Evolutionary conservation across 2,329 filamentous ascomycete species (phyloP).

Genomic region (Colletotrichum navitas): DNA sequence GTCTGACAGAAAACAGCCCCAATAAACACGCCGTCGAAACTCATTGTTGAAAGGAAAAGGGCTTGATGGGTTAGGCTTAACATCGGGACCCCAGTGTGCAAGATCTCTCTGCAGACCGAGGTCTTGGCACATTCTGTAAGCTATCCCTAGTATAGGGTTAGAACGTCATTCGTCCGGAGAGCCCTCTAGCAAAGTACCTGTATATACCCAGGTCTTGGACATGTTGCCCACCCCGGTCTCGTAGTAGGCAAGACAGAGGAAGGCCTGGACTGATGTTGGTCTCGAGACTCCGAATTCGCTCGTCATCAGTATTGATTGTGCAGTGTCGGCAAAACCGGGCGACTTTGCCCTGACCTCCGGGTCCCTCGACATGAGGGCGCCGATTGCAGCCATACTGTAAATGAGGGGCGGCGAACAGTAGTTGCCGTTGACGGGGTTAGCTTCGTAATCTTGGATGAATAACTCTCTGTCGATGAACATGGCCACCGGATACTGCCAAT

Average conservation of each 20-base stretch:
- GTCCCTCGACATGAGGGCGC: slow-evolving; percentile 44
- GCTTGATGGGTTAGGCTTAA: slow-evolving; percentile 37
- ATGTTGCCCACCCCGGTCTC: slow-evolving; percentile 47
- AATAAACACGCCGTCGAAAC: slow-evolving; percentile 48
- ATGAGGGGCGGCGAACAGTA: slow-evolving; percentile 47
- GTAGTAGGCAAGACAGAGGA: slow-evolving; percentile 47
- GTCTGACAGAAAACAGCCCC: slow-evolving; percentile 49
- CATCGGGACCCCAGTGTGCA: slow-evolving; percentile 42
- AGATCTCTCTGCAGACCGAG: slow-evolving; percentile 49
- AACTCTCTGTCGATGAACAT: slow-evolving; percentile 50
- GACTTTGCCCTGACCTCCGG: slow-evolving; percentile 22
- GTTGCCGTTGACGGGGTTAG: slow-evolving; percentile 40
- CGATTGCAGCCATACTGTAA: slow-evolving; percentile 45
- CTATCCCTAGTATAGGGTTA: slow-evolving; percentile 44
- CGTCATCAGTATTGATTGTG: slow-evolving; percentile 46
- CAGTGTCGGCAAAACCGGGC: slow-evolving; percentile 41
- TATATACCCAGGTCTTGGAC: slow-evolving; percentile 47
- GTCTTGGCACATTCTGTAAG: slow-evolving; percentile 50
- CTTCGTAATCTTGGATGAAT: slow-evolving; percentile 42
- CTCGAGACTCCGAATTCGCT: slow-evolving; percentile 44
- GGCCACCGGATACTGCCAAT: slow-evolving; percentile 49
- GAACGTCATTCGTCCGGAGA: slow-evolving; percentile 33
- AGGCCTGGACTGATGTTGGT: slow-evolving; percentile 46
- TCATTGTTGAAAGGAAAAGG: slow-evolving; percentile 44
- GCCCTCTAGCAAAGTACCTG: not conserved